Base-by-base conservation (phyloP, 495 filamentous ascomycete species). In the Cladorrhinum samala region DNA sequence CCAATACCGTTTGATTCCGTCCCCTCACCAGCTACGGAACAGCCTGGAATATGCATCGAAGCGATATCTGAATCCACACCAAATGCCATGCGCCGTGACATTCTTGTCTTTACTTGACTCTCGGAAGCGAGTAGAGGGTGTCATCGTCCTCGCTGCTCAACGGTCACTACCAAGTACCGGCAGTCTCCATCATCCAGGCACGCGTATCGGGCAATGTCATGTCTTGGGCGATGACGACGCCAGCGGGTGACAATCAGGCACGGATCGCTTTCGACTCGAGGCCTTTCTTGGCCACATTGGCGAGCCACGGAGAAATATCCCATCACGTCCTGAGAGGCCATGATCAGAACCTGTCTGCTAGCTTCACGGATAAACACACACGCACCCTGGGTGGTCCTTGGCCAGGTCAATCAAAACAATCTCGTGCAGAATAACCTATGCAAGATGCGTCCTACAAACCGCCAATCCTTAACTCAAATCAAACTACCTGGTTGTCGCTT, bases 221-320 rank as follows among this genome's bases (percentile, higher is more conserved):
- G 45, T 25, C 24, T 47, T 4, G 21, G 45, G 24, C 9, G 45
- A 47, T 47, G 45, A 47, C 45, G 45, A 47, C 42, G 42, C 18
- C 45, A 33, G 18, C 45, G 24, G 24, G 24, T 33, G 45, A 47
- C 24, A 47, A 47, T 27, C 21, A 24, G 39, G 45, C 11, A 13
- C 45, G 17, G 45, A 9, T 23, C 21, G 13, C 23, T 23, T 19
- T 45, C 20, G 18, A 19, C 27, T 33, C 27, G n/a, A n/a, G n/a
- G 39, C 9, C 45, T 17, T 25, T 25, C 20, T 47, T 47, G 45
- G 24, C 45, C 17, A 47, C 24, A 30, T 47, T 47, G 24, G 23
- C 45, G 16, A 6, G 8, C 27, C 45, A 47, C 45, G 21, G 43
- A 46, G 43, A 47, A 47, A 36, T 19, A 47, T 33, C 14, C 43